Evolutionary conservation across 305 asterid species (phyloP).

Genomic region (Rubia tinctorum): DNA sequence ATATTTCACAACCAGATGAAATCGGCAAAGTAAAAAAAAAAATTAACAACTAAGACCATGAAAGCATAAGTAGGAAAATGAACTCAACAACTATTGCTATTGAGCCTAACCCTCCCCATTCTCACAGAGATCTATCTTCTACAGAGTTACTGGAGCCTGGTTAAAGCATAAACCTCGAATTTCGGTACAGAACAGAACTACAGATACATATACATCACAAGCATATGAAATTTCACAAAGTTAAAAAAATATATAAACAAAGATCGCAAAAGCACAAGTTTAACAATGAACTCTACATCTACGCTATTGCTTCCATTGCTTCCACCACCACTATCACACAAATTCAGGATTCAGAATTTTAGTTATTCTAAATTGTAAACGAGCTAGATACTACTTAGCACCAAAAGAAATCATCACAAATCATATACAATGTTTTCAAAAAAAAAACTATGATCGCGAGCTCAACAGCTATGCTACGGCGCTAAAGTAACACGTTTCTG

Average conservation of each 20-base stretch:
- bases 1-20: neutral
- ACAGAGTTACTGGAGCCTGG: neutral
- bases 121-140: neutral
- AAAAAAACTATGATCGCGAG: neutral
- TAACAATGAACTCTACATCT: neutral
- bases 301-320: neutral
- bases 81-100: neutral
- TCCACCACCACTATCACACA: neutral
- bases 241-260: neutral
- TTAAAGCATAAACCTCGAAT: neutral
- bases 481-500: neutral
- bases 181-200: neutral
- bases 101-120: neutral
- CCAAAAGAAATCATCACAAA: neutral
- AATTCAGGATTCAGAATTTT: neutral
- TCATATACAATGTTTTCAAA: neutral
- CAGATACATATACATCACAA: neutral
- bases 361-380: neutral
- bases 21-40: conserved; percentile 3
- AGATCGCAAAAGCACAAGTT: neutral
- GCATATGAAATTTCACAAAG: neutral
- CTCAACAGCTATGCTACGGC: neutral
- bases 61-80: neutral
- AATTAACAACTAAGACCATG: neutral
- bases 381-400: neutral